Percentiles rank a stretch among this genome's conserved stretches.
Evolutionary conservation across 2,329 filamentous ascomycete species (phyloP).

Genomic region (Byssothecium circinans): DNA sequence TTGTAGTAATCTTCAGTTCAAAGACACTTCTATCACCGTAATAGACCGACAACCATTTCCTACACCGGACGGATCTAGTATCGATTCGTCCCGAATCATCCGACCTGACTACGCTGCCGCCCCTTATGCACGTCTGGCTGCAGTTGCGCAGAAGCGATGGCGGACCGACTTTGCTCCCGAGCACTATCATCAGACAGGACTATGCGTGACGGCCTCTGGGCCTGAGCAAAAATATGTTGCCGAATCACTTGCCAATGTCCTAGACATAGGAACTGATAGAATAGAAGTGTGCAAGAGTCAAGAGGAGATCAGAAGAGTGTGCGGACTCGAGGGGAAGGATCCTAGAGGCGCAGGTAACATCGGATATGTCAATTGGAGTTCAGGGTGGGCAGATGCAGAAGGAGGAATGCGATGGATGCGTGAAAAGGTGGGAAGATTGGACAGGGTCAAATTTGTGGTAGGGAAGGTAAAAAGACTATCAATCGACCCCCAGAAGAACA

Average conservation of each 20-base stretch:
- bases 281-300: constrained; percentile 43
- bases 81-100: constrained; percentile 63
- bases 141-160: constrained; percentile 70
- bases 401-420: constrained; percentile 68
- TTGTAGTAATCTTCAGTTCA: constrained; percentile 59
- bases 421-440: constrained; percentile 55
- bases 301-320: constrained; percentile 44
- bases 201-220: constrained; percentile 64
- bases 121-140: constrained; percentile 74
- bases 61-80: constrained; percentile 60
- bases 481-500: constrained; percentile 38
- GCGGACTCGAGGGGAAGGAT: constrained; percentile 47
- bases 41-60: constrained; percentile 62
- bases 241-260: constrained; percentile 39
- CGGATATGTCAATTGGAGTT: constrained; percentile 73
- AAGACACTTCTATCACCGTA: constrained; percentile 57
- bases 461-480: constrained; percentile 52
- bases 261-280: constrained; percentile 40
- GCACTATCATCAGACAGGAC: constrained; percentile 70
- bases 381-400: constrained; percentile 81
- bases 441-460: constrained; percentile 54
- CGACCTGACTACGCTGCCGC: constrained; percentile 79
- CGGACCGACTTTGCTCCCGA: constrained; percentile 64
- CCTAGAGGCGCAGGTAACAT: constrained; percentile 53
- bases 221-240: constrained; percentile 47